A percentile compares a stretch with the other conserved stretches of the same genome.
phyloP scores from a whole-genome alignment of 2,329 filamentous ascomycete genomes.

The Stachybotrys chartarum region DNA sequence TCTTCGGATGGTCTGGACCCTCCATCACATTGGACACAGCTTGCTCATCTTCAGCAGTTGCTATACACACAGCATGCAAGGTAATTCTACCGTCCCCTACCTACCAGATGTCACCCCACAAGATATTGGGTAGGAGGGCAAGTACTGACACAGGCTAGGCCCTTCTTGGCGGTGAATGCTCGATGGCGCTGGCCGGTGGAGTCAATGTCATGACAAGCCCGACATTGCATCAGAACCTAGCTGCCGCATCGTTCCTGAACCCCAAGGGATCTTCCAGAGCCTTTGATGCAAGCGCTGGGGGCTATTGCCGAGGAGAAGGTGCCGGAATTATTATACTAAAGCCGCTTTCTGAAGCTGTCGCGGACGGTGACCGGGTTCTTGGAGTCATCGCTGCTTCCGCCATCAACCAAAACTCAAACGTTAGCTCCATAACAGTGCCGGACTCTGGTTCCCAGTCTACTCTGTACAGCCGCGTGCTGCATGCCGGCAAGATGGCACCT shows the following conservation, averaged over 20 bases:
- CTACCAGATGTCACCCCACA: not conserved
- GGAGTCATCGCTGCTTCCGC: not conserved
- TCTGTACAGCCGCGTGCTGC: not conserved
- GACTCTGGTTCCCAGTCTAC: not conserved
- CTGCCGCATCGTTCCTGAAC: not conserved
- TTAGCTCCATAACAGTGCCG: not conserved
- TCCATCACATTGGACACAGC: not conserved
- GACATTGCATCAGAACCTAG: not conserved
- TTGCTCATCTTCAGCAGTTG: not conserved
- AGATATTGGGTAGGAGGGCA: not conserved
- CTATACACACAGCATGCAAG: not conserved
- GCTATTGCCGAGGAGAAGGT: not conserved
- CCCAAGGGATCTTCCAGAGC: not conserved
- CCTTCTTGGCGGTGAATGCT: not conserved
- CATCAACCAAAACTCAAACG: not conserved
- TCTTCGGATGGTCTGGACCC: not conserved
- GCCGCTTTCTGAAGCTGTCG: not conserved
- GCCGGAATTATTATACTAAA: not conserved
- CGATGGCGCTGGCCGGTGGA: not conserved
- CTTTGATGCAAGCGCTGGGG: not conserved
- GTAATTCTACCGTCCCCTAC: not conserved
- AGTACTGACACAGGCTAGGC: not conserved
- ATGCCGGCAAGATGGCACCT: slow-evolving; percentile 21
- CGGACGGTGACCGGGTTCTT: not conserved
- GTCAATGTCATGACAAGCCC: not conserved